Conservation (phyloP, 768 basidiomycete species). For the Galerina sulciceps region DNA sequence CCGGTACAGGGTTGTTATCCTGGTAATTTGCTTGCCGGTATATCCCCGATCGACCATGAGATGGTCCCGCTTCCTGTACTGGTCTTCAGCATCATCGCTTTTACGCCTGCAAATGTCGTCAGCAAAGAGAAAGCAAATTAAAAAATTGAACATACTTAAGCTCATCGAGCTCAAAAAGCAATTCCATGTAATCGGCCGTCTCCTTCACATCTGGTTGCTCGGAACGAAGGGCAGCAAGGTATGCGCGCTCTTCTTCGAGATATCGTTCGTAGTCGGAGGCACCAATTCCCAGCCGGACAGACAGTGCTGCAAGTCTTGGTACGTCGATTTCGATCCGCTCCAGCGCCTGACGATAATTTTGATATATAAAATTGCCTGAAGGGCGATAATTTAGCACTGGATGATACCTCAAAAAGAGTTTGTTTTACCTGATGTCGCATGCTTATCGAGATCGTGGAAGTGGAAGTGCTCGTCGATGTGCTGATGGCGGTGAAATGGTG, state of each 20-base stretch:
- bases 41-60: not conserved
- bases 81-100: not conserved
- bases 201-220: not conserved
- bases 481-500: slow-evolving; percentile 4
- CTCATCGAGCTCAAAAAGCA: not conserved
- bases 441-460: slow-evolving; percentile 11
- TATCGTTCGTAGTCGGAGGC: no score
- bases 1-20: not conserved
- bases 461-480: slow-evolving; percentile 10
- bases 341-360: slow-evolving; percentile 7
- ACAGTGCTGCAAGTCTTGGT: not conserved
- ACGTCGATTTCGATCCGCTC: not conserved
- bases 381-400: no score
- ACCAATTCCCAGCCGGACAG: no score
- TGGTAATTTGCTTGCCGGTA: slow-evolving; percentile 1
- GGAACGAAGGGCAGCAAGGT: no score
- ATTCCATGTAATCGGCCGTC: not conserved
- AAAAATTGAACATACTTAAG: not conserved
- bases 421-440: slow-evolving; percentile 2
- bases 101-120: no score
- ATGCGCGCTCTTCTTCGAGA: no score
- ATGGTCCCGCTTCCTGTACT: not conserved
- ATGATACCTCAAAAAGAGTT: no score
- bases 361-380: slow-evolving; percentile 8
- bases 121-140: not conserved